Percentiles rank a stretch among this genome's conserved stretches.
phyloP scores from a whole-genome alignment of 441 rosid species.

The Corymbia citriodora region DNA sequence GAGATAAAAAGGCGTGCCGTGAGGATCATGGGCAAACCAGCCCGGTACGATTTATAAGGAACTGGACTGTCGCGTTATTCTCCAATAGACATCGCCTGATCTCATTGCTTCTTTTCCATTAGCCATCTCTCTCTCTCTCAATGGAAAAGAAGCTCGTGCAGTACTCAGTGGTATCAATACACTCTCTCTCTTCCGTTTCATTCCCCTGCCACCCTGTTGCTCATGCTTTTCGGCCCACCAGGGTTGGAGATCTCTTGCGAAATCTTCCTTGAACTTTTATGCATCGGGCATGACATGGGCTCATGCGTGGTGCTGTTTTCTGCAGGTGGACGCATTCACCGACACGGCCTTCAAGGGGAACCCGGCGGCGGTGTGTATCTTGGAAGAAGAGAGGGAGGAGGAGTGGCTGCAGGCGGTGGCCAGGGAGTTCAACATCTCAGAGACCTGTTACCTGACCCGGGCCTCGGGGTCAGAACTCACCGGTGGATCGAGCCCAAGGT shows the following conservation, averaged over 20 bases:
- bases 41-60: background rate
- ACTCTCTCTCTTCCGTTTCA: background rate
- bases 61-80: background rate
- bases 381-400: background rate
- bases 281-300: background rate
- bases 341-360: background rate
- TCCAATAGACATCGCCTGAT: background rate
- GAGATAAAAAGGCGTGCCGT: background rate
- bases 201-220: background rate
- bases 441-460: too few species aligned
- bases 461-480: too few species aligned
- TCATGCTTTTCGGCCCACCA: background rate
- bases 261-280: background rate
- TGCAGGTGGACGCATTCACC: conserved; percentile 67
- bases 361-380: background rate
- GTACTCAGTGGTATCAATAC: conserved; percentile 39
- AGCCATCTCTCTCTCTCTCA: background rate
- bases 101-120: background rate
- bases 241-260: background rate
- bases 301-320: background rate
- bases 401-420: background rate
- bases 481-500: too few species aligned
- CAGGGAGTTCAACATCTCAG: too few species aligned
- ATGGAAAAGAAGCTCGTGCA: conserved; percentile 22
- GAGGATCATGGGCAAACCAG: background rate